Evolutionary conservation across 371 early-diverging fungal genomes (phyloP).

Genomic region (Lichtheimia ramosa): DNA sequence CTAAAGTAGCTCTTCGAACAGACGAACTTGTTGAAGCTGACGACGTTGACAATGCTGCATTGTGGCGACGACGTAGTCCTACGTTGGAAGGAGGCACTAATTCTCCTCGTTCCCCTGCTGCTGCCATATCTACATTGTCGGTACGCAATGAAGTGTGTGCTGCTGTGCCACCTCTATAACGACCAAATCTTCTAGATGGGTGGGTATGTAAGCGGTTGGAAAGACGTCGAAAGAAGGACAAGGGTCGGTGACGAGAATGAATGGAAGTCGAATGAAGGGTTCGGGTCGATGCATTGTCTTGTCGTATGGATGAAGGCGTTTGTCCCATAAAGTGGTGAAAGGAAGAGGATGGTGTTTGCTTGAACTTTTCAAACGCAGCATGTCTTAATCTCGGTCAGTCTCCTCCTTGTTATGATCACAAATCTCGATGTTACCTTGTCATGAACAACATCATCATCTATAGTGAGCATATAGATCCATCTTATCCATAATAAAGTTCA

Average conservation of each 20-base stretch:
- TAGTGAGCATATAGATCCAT: no score
- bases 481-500: no score
- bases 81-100: not conserved
- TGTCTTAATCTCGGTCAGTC: no score
- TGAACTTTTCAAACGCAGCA: no score
- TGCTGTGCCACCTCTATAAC: conserved; percentile 6
- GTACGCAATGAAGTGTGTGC: not conserved
- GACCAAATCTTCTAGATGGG: conserved; percentile 21
- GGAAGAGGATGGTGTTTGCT: no score
- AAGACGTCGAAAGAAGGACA: conserved; percentile 22
- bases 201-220: conserved; percentile 19
- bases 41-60: conserved; percentile 1
- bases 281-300: conserved; percentile 32
- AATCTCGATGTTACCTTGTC: no score
- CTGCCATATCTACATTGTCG: not conserved
- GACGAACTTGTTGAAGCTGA: conserved; percentile 14
- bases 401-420: no score
- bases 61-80: conserved; percentile 3
- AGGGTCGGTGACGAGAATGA: conserved; percentile 18
- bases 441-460: no score
- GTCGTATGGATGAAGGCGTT: conserved; percentile 23
- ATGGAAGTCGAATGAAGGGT: conserved; percentile 30
- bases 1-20: conserved; percentile 24
- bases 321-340: conserved; percentile 18
- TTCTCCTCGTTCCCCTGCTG: not conserved